Percentiles rank a stretch among this genome's conserved stretches.
Conservation (phyloP, 306 rosid species). For the Begonia fuchsioides region DNA sequence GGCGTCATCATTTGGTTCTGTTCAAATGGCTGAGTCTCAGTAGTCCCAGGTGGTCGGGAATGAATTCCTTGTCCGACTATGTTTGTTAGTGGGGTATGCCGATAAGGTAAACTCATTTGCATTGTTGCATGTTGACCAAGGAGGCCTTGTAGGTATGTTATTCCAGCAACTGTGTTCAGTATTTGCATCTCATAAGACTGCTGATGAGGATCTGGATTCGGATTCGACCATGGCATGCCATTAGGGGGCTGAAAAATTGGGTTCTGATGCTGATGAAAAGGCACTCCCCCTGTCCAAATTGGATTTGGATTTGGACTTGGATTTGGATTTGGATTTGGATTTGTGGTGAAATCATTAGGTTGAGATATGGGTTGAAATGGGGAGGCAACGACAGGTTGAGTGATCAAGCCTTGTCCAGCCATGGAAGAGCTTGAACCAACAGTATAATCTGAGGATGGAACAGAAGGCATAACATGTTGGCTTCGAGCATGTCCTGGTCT, state of each 20-base stretch:
- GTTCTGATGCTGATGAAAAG: slow-evolving; percentile 28
- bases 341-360: slow-evolving; percentile 16
- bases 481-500: not conserved
- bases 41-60: slow-evolving; percentile 6
- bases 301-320: no score
- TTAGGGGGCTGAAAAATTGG: slow-evolving; percentile 31
- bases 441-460: no score
- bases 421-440: no score
- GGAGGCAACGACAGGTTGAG: slow-evolving; percentile 21
- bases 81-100: slow-evolving; percentile 16
- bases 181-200: slow-evolving; percentile 36
- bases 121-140: slow-evolving; percentile 31
- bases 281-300: slow-evolving; percentile 41
- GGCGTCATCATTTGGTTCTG: slow-evolving; percentile 21
- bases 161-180: slow-evolving; percentile 28
- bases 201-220: slow-evolving; percentile 23
- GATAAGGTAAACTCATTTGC: slow-evolving; percentile 30
- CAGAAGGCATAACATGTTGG: slow-evolving; percentile 1
- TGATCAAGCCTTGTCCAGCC: slow-evolving; percentile 21
- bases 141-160: slow-evolving; percentile 25
- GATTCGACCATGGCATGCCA: slow-evolving; percentile 34
- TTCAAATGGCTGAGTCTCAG: slow-evolving; percentile 1
- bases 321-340: no score
- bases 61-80: slow-evolving; percentile 23
- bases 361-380: slow-evolving; percentile 23